Base-by-base conservation (phyloP, 2,329 filamentous ascomycete genomes). In the Claviceps monticola region DNA sequence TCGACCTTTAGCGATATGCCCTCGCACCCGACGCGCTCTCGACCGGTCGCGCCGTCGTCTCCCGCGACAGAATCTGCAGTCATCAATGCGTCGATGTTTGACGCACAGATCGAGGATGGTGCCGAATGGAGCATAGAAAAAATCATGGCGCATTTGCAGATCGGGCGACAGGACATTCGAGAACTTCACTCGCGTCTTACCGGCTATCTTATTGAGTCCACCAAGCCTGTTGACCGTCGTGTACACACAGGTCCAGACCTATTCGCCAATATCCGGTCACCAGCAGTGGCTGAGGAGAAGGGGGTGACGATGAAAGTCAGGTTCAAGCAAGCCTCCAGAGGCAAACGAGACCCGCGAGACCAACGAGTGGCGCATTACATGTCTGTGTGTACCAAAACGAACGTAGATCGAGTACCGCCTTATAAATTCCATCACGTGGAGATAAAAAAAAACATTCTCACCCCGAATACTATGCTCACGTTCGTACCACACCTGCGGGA, bases 361-460 rank as follows among this genome's bases (percentile, higher is more conserved):
- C 69, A 69, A 51, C 66, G 67, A 51, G 69, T 72, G 52, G 60
- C 65, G 50, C 64, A 68, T 23, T 70, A 71, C 54, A 57, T 60
- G 2, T 68, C 74, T 4, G 59, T 68, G n/a, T 66, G 70, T 56
- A 71, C 78, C 56, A 73, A 73, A 56, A 74, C 75, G 2, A 67
- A 73, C 51, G 71, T 69, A 55, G 68, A 73, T 19, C 68, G 71
- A n/a, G 77, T 79, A 8, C 78, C 78, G n/a, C 66, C 66, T 26
- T 82, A 81, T 58, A 68, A 74, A 34, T 80, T 79, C 56, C 78
- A 81, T 57, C 76, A 80, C 53, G 74, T 80, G 39, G 74, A 79
- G 59, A 78, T 81, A 49, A 71, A 68, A 59, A 79, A 76, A 60
- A 81, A 80, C 52, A 73, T 81, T 38, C 67, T 80, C 34, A 78